Evolutionary conservation across 2,329 filamentous ascomycete species (phyloP), one percentile per base, ranked within the genome.

Genomic region (Teratosphaeria pseudoeucalypti): DNA sequence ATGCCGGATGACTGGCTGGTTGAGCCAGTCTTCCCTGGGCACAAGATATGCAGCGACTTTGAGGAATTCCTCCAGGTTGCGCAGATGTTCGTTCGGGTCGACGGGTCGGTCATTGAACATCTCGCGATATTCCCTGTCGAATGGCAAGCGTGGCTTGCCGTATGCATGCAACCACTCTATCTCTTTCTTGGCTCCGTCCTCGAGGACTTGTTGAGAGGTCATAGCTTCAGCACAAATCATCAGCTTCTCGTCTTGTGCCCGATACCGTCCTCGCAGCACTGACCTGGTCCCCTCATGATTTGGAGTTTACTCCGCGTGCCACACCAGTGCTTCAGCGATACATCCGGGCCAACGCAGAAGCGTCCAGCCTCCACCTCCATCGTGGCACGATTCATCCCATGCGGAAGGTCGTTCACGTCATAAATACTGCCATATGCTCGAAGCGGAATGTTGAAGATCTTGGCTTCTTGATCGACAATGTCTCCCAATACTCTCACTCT

Each of bases 321-420:
- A 60, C 70, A 65, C 72, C 71, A 74, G 27, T 69, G 52, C 53
- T 57, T 55, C 14, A 71, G 61, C 34, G 65, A 70, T 43, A 65
- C 67, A 55, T 72, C 67, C 32, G 72, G 72, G 23, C 72, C 72
- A 60, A 75, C 58, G 58, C 70, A 73, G 52, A 61, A 65, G 11
- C 2, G 65, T 59, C 26, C 61, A 34, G 47, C 57, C 23, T 56
- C 43, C 16, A n/a, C n/a, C 16, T 43, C 54, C 26, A 56, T 4
- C 1, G 4, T 39, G 1, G 34, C 19, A n/a, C 43, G n/a, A 19
- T n/a, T 2, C 43, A 10, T 49, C 26, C 49, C 57, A 26, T 29
- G 14, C 54, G 62, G 53, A 19, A 70, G 39, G 54, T 69, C 65
- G 19, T 58, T 34, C 68, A 73, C 61, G 72, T 66, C 61, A 55